Conservation (phyloP, 805 yeast genomes). For the Teunomyces stri region DNA sequence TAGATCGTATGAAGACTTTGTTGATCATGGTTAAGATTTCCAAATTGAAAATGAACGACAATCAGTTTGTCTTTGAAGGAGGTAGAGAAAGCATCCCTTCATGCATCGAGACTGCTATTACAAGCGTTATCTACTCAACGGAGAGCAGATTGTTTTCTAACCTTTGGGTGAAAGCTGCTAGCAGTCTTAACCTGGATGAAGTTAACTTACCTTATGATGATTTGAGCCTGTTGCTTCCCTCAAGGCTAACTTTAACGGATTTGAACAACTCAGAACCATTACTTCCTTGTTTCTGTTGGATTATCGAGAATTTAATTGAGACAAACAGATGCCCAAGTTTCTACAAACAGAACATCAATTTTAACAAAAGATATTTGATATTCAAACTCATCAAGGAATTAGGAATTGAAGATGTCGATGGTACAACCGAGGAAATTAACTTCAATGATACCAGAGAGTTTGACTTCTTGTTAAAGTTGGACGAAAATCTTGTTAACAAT, state of each 20-base stretch:
- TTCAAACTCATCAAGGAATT: slow-evolving; percentile 40
- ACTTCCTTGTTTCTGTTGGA: slow-evolving; percentile 92
- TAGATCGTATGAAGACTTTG: slow-evolving; percentile 65
- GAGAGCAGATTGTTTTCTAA: slow-evolving; percentile 69
- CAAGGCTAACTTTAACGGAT: slow-evolving; percentile 21
- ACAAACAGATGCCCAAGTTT: slow-evolving; percentile 64
- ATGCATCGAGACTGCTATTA: slow-evolving; percentile 76
- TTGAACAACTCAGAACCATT: slow-evolving; percentile 42
- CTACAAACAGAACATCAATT: slow-evolving; percentile 69
- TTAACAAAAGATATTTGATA: slow-evolving; percentile 61
- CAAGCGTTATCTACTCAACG: slow-evolving; percentile 73
- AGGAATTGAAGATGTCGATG: slow-evolving; percentile 34
- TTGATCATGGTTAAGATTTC: slow-evolving; percentile 63
- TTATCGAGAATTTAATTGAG: slow-evolving; percentile 74
- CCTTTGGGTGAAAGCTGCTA: slow-evolving; percentile 66
- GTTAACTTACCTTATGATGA: slow-evolving; percentile 21
- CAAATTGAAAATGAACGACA: slow-evolving; percentile 63
- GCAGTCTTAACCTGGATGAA: slow-evolving; percentile 17
- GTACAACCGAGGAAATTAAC: slow-evolving; percentile 19
- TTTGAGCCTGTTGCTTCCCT: slow-evolving; percentile 31
- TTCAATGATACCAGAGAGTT: slow-evolving; percentile 43
- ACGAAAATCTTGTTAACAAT: slow-evolving; percentile 32
- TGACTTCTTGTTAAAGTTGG: slow-evolving; percentile 51
- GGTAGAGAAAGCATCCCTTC: slow-evolving; percentile 57
- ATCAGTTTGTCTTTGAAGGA: slow-evolving; percentile 40